A percentile compares a stretch with the other conserved stretches of the same genome.
Conservation (phyloP, 805 yeast genomes). For the Teunomyces stri region DNA sequence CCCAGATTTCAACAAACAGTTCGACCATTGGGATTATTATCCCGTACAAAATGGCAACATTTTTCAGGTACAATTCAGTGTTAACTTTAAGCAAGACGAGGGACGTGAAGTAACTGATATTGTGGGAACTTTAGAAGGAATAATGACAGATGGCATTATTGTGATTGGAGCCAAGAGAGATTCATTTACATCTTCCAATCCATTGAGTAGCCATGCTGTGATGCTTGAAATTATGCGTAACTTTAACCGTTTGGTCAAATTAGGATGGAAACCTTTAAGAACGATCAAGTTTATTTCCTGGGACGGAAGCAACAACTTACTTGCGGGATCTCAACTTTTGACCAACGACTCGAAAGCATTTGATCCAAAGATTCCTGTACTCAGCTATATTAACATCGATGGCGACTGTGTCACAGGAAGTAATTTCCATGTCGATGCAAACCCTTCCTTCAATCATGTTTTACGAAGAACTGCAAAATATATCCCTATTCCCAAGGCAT, state of each 20-base stretch:
- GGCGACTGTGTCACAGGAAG: slow-evolving; percentile 38
- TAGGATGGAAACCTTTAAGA: slow-evolving; percentile 45
- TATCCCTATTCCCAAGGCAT: slow-evolving; percentile 31
- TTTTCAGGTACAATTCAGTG: slow-evolving; percentile 14
- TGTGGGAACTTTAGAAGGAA: slow-evolving; percentile 33
- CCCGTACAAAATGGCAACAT: slow-evolving; percentile 35
- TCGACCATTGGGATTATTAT: slow-evolving; percentile 23
- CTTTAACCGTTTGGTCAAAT: slow-evolving; percentile 24
- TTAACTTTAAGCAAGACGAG: slow-evolving; percentile 11
- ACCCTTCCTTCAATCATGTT: slow-evolving; percentile 35
- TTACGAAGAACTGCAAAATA: slow-evolving; percentile 25
- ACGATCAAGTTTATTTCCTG: slow-evolving; percentile 39
- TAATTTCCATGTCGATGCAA: slow-evolving; percentile 31
- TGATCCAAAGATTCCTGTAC: slow-evolving; percentile 21
- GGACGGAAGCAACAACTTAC: slow-evolving; percentile 38
- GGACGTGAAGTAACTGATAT: slow-evolving; percentile 26
- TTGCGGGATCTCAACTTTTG: slow-evolving; percentile 27
- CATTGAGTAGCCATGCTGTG: slow-evolving; percentile 39
- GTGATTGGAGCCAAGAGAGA: slow-evolving; percentile 42
- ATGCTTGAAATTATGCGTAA: slow-evolving; percentile 39
- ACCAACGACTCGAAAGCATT: slow-evolving; percentile 20
- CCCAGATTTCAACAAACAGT: slow-evolving; percentile 6
- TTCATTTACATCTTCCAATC: slow-evolving; percentile 33
- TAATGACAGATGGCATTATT: slow-evolving; percentile 38
- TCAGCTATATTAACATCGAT: slow-evolving; percentile 40